phyloP scores from a whole-genome alignment of 2,329 filamentous ascomycete genomes.

The Aspergillus amoenus region DNA sequence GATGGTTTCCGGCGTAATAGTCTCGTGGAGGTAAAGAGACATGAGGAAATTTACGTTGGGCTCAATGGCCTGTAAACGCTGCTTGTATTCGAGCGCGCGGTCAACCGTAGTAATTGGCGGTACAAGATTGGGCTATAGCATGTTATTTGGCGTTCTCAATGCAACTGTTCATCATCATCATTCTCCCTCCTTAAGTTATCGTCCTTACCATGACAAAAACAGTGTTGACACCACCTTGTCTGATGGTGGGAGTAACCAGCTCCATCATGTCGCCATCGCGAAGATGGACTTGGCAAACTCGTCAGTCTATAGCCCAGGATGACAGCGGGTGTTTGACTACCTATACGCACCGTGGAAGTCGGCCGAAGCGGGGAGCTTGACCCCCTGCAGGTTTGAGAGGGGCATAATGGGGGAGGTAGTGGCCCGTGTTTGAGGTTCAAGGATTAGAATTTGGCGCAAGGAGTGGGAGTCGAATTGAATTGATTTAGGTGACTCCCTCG shows the following conservation, averaged over 20 bases:
- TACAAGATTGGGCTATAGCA: constrained; percentile 60
- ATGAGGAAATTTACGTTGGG: constrained; percentile 68
- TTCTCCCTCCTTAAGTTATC: neutral
- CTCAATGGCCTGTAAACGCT: constrained; percentile 59
- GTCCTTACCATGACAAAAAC: constrained; percentile 53
- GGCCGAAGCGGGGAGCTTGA: constrained; percentile 61
- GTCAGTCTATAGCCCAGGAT: neutral
- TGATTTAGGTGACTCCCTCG: neutral
- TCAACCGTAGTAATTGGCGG: constrained; percentile 63
- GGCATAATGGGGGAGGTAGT: constrained; percentile 24
- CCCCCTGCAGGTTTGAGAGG: constrained; percentile 34
- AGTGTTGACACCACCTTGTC: constrained; percentile 64
- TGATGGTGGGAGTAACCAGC: constrained; percentile 54
- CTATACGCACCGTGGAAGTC: constrained; percentile 58
- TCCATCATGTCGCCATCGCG: constrained; percentile 66
- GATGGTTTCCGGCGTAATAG: constrained; percentile 68
- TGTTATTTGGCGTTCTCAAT: constrained; percentile 19
- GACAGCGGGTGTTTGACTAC: neutral
- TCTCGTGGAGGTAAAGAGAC: constrained; percentile 68
- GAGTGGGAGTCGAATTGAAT: neutral
- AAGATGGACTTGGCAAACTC: constrained; percentile 57
- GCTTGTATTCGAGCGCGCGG: constrained; percentile 66
- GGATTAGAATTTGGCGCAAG: neutral
- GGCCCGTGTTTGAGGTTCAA: neutral
- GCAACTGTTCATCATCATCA: neutral